Evolutionary conservation across 148 eudicot genomes (phyloP).

Genomic region (Camellia sinensis): DNA sequence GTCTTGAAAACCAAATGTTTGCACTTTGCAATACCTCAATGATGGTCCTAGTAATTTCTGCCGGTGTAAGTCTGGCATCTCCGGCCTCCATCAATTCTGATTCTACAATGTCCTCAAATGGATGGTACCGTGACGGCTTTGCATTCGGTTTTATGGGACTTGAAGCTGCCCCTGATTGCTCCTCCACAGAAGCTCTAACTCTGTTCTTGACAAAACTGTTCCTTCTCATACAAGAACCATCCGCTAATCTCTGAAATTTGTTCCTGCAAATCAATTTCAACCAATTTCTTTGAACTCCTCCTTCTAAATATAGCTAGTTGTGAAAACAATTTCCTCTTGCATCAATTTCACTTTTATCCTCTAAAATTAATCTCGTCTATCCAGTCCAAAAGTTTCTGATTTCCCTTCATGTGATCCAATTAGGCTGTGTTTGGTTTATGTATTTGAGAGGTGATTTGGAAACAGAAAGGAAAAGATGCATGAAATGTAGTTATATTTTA

Average conservation of each 20-base stretch:
- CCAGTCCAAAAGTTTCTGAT: too few relatives aligned
- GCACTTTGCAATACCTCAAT: slow-evolving; percentile 58
- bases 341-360: too few relatives aligned
- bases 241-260: slow-evolving; percentile 42
- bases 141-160: slow-evolving; percentile 59
- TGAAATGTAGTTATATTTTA: too few relatives aligned
- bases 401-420: too few relatives aligned
- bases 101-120: slow-evolving; percentile 76
- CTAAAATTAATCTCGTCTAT: too few relatives aligned
- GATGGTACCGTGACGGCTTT: slow-evolving; percentile 69
- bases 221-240: slow-evolving; percentile 33
- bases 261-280: slow-evolving; percentile 39
- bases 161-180: slow-evolving; percentile 44
- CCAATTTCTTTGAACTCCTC: too few relatives aligned
- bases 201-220: slow-evolving; percentile 27
- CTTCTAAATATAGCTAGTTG: neutral
- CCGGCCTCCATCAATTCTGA: slow-evolving; percentile 43
- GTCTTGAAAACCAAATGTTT: neutral
- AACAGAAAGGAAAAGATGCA: too few relatives aligned
- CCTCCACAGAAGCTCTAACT: slow-evolving; percentile 61
- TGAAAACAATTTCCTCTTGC: too few relatives aligned
- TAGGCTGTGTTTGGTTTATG: too few relatives aligned
- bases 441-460: too few relatives aligned
- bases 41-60: slow-evolving; percentile 79
- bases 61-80: slow-evolving; percentile 64